Conservation (phyloP, 179 eudicot species). For the Corrigiola litoralis region DNA sequence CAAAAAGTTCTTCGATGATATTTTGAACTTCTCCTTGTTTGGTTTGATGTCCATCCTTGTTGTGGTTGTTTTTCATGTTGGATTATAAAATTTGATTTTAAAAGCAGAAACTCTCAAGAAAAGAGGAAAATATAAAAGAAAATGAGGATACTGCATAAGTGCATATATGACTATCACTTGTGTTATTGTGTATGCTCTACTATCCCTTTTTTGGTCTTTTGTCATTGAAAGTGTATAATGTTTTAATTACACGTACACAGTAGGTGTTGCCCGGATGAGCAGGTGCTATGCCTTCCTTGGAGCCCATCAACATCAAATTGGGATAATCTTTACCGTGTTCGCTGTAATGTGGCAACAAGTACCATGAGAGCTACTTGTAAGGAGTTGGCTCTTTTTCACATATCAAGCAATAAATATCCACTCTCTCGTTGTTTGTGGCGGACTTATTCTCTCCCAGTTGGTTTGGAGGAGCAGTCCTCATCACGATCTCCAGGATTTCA, state of each 20-base stretch:
- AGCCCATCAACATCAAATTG: constrained; percentile 18
- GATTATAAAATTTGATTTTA: too few relatives aligned
- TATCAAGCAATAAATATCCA: constrained; percentile 25
- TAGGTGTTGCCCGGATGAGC: constrained; percentile 36
- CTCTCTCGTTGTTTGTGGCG: constrained; percentile 19
- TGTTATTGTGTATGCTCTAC: too few relatives aligned
- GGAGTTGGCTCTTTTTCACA: constrained; percentile 20
- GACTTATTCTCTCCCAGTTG: constrained; percentile 33
- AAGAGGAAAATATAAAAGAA: too few relatives aligned
- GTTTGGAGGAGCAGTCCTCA: constrained; percentile 47
- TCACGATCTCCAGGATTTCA: constrained; percentile 28
- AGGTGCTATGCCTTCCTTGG: constrained; percentile 21
- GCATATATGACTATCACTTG: too few relatives aligned
- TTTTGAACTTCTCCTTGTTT: too few relatives aligned
- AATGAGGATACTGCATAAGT: too few relatives aligned
- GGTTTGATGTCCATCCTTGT: too few relatives aligned
- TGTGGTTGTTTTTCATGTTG: too few relatives aligned
- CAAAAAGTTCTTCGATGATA: too few relatives aligned
- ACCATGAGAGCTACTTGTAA: constrained; percentile 19
- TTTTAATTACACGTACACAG: not conserved
- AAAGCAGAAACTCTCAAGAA: too few relatives aligned
- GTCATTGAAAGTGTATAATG: not conserved
- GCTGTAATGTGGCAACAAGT: constrained; percentile 27
- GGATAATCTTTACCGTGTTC: not conserved
- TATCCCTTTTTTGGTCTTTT: not conserved